Evolutionary conservation across 257 asterid species (phyloP).

Genomic region (Datura wrightii): DNA sequence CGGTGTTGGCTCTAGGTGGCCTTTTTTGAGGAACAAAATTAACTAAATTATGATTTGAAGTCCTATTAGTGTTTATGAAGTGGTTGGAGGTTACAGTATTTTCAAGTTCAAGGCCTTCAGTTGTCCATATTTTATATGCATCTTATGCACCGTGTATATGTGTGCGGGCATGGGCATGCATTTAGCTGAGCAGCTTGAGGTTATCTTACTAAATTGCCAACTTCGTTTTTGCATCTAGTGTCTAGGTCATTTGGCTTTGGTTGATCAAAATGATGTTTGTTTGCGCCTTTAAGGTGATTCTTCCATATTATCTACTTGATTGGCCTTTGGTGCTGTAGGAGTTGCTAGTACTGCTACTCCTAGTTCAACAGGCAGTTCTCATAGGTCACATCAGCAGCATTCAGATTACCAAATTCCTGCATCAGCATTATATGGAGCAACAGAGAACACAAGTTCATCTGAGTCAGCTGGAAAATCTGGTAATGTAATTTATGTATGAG

Average conservation of each 20-base stretch:
- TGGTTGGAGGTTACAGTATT: background rate
- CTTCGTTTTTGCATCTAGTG: background rate
- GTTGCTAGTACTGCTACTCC: constrained; percentile 43
- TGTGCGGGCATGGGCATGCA: background rate
- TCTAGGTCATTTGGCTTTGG: background rate
- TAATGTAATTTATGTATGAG: constrained; percentile 25
- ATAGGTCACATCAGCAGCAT: constrained; percentile 57
- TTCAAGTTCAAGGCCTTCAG: constrained; percentile 6
- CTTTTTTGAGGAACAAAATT: background rate
- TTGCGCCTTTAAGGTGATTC: background rate
- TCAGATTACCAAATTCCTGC: constrained; percentile 69
- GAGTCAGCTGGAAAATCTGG: constrained; percentile 57
- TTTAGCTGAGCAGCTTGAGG: background rate
- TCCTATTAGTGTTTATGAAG: background rate
- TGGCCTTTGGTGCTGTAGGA: constrained; percentile 36
- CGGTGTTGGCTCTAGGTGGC: background rate
- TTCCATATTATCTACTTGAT: background rate
- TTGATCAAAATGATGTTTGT: background rate
- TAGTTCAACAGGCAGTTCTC: constrained; percentile 46
- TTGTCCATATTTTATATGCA: background rate
- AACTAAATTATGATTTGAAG: background rate
- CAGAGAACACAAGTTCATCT: constrained; percentile 53
- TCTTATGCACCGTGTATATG: background rate
- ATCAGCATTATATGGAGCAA: constrained; percentile 68
- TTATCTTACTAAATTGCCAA: background rate